Evolutionary conservation across 176 grass and related monocot genomes (phyloP).

Genomic region (Triticum dicoccoides): DNA sequence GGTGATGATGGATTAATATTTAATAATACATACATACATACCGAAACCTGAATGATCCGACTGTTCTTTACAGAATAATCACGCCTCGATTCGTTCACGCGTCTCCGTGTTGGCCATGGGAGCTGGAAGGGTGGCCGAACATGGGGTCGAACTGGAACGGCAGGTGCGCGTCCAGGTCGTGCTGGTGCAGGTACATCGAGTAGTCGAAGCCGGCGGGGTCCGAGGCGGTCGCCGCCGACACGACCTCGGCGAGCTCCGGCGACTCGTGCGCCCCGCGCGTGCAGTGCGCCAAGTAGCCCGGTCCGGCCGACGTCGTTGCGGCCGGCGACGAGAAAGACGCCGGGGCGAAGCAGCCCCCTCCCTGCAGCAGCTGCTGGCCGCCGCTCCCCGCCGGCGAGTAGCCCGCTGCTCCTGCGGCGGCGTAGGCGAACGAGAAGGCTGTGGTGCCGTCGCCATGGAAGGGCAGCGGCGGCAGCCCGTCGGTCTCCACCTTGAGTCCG

Average conservation of each 20-base stretch:
- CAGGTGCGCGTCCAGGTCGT: slow-evolving; percentile 10
- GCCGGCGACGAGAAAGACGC: slow-evolving; percentile 12
- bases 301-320: slow-evolving; percentile 2
- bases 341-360: slow-evolving; percentile 15
- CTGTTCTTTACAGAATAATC: background rate
- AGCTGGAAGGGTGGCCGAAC: slow-evolving; percentile 7
- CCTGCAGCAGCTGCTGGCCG: background rate
- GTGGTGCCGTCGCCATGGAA: background rate
- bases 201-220: background rate
- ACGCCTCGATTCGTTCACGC: background rate
- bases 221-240: slow-evolving; percentile 32
- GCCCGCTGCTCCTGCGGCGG: background rate
- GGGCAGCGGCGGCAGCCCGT: background rate
- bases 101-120: background rate
- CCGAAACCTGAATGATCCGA: background rate
- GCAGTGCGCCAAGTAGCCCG: slow-evolving; percentile 41
- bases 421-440: slow-evolving; percentile 31
- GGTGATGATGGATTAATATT: too few species aligned
- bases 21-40: background rate
- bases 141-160: background rate
- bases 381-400: slow-evolving; percentile 1
- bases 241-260: slow-evolving; percentile 56
- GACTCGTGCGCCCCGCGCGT: background rate
- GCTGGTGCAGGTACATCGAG: background rate
- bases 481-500: slow-evolving; percentile 35